A percentile compares a stretch with the other conserved stretches of the same genome.
These are phyloP conservation scores for Erucastrum elatum DNA, from an alignment of 345 rosid genomes.

Conservation along the genomic window DNA sequence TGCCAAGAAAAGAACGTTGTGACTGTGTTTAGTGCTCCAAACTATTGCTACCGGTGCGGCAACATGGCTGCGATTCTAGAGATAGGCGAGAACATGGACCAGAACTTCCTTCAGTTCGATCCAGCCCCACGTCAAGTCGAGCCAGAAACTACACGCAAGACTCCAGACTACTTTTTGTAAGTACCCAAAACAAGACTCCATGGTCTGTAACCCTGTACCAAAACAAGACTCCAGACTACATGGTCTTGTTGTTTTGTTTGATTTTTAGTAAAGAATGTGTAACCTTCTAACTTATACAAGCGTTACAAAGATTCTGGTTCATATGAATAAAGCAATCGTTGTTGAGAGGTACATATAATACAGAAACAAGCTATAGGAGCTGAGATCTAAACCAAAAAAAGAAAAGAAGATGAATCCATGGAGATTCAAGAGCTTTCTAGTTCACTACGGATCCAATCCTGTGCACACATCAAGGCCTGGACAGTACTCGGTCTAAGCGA, in stretches of 20 bases:
- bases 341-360: conserved; percentile 18
- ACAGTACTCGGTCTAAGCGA: conserved; percentile 55
- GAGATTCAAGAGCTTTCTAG: conserved; percentile 39
- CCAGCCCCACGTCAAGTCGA: conserved; percentile 94
- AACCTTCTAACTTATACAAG: background rate
- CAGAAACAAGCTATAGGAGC: conserved; percentile 11
- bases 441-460: conserved; percentile 72
- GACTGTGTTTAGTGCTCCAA: conserved; percentile 94
- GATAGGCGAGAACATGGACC: conserved; percentile 94
- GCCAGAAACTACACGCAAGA: conserved; percentile 92
- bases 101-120: conserved; percentile 90
- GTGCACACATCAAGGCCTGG: conserved; percentile 80
- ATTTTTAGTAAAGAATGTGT: background rate
- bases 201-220: no score
- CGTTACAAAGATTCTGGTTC: conserved; percentile 12
- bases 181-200: conserved; percentile 21
- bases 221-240: conserved; percentile 84
- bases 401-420: background rate
- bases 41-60: conserved; percentile 92
- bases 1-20: conserved; percentile 96
- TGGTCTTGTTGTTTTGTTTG: conserved; percentile 43
- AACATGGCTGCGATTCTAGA: conserved; percentile 97
- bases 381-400: conserved; percentile 20
- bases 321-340: conserved; percentile 9
- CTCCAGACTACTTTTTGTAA: conserved; percentile 97